Base-by-base conservation (phyloP, 495 filamentous ascomycete genomes). In the Parachaetomium inaequale region DNA sequence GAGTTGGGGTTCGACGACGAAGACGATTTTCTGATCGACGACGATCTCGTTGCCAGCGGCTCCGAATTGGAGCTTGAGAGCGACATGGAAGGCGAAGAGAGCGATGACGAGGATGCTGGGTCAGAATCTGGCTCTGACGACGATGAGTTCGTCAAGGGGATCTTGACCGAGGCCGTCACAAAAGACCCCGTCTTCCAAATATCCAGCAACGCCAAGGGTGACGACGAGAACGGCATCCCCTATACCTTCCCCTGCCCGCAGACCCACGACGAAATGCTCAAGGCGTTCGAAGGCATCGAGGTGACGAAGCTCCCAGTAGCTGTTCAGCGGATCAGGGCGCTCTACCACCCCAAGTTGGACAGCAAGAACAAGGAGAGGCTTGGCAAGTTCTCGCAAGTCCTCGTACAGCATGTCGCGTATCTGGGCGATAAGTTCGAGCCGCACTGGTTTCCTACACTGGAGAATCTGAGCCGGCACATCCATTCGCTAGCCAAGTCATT, bases 11-110 rank as follows among this genome's bases (percentile, higher is more conserved):
- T 92, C 32, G 91, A 96, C 63, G 93, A 96, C 65, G 93, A 97
- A 70, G 93, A 96, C 69, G 90, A 96, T 61, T 97, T 97, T 65
- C 58, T 91, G 10, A 87, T 96, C 58, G 93, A 96, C 61, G 90
- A 94, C 59, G 87, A 96, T 55, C 81, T 96, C 1, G 82, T 96
- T 51, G 85, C 85, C 1, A 87, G 81, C 59, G 87, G 80, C 34
- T 87, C 86, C 14, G 85, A 87, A 8, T 64, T 82, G 7, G 86
- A 88, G 23, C 81, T 84, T 8, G 82, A 81, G 61, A 81, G 77
- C 26, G 75, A 75, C 47, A 76, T 78, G 19, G 81, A 70, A n/a
- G 81, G 79, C 12, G 82, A 85, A 29, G 81, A 83, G 26, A 81
- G 84, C 34, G 79, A 78, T 19, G 68, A 69, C 4, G 72, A 72